phyloP scores from a whole-genome alignment of 169 alveolate species.

The Cryptosporidium baileyi region DNA sequence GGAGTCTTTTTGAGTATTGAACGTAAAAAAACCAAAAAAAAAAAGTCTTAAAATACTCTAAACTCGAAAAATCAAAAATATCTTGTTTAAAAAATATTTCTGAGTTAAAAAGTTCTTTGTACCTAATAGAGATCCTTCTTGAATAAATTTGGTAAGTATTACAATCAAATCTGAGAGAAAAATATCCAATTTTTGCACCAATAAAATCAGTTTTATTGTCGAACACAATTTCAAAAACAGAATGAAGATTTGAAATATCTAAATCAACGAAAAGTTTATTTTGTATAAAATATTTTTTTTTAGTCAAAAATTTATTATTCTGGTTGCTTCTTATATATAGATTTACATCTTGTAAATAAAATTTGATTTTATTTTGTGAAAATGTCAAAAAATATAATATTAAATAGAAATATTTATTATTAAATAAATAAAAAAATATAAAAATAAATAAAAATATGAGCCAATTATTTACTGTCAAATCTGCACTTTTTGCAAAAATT shows the following conservation, averaged over 20 bases:
- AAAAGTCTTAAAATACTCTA: background rate
- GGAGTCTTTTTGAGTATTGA: background rate
- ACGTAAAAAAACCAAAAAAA: background rate
- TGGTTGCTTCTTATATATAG: no score
- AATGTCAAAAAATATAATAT: background rate
- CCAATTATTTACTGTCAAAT: background rate
- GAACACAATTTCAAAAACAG: no score
- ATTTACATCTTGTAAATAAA: no score
- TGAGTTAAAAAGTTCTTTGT: no score
- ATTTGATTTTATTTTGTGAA: no score
- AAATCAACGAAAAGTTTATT: no score
- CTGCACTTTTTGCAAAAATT: background rate
- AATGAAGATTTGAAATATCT: no score
- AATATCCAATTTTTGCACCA: background rate
- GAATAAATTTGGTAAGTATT: background rate
- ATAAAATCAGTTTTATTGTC: no score
- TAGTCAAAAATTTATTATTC: no score
- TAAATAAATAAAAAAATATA: background rate
- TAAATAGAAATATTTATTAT: background rate
- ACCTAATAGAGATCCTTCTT: background rate
- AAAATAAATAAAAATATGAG: background rate
- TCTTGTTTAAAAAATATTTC: no score
- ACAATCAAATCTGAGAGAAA: background rate
- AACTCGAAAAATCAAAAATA: background rate
- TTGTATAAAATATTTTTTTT: no score